phyloP scores from a whole-genome alignment of 2,329 filamentous ascomycete species.

The Botrytis pseudocinerea region DNA sequence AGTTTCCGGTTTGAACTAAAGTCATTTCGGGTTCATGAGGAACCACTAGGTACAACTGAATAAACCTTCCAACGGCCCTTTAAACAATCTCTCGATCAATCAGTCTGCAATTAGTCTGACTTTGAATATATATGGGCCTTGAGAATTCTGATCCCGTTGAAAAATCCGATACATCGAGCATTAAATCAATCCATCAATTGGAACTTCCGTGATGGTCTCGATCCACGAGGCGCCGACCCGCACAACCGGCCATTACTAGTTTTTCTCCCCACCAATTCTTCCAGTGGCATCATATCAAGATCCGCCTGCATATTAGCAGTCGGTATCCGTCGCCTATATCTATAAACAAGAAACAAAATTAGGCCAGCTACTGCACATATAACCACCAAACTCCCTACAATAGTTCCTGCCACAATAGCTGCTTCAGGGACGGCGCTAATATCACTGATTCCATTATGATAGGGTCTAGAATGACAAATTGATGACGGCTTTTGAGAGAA shows the following conservation, averaged over 20 bases:
- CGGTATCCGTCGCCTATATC: not conserved
- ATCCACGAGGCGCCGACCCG: not conserved
- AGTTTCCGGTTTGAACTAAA: too few species aligned
- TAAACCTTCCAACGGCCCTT: too few species aligned
- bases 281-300: conserved; percentile 30
- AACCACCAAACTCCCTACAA: conserved; percentile 6
- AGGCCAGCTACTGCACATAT: not conserved
- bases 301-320: conserved; percentile 17
- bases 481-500: not conserved
- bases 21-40: too few species aligned
- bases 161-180: not conserved
- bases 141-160: too few species aligned
- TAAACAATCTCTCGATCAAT: too few species aligned
- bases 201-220: not conserved
- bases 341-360: not conserved
- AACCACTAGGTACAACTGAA: too few species aligned
- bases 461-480: not conserved
- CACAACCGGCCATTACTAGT: conserved; percentile 26
- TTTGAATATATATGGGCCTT: too few species aligned
- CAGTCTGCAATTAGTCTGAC: too few species aligned
- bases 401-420: not conserved
- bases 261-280: conserved; percentile 45
- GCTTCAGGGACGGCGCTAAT: not conserved
- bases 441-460: not conserved
- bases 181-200: not conserved